Evolutionary conservation across 2,329 filamentous ascomycete genomes (phyloP), one percentile per base, ranked within the genome.

Genomic region (Fusarium illudens): DNA sequence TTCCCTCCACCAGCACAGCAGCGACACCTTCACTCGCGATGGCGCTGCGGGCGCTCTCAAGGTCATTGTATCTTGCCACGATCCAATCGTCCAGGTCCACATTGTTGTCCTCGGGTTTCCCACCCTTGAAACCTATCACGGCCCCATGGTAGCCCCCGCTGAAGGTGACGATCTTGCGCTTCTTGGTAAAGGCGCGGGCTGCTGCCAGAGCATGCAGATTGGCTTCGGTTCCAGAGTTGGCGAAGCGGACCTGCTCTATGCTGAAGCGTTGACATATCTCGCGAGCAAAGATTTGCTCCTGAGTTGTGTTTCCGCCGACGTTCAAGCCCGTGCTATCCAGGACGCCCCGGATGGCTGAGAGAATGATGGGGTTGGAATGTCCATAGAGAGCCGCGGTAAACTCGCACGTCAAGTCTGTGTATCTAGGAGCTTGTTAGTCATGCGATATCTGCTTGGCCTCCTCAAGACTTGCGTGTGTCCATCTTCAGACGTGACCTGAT

Each of bases 191-290:
- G 17, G 77, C 78, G 10, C 84, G 81, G 0, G 87, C 88, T 2
- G 81, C 83, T 4, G 83, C 84, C 2, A 91, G 72, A 3, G 87
- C 87, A 71, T 88, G 84, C 6, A 87, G 79, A 52, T 88, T 90
- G 5, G 88, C 87, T 74, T 91, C 89, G 0, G 89, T 91, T 3
- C 89, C 89, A 0, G 87, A 89, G 75, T 90, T 91, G 39, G 85
- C 83, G 75, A 91, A 90, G 2, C 89, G 82, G 4, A 90, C 77
- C 12, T 82, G 80, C 7, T 88, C 86, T 6, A 90, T 77, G 0
- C 75, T 71, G 67, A 91, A 90, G 4, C 88, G 81, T 10, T 77
- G 70, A 59, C 82, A 84, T n/a, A 90, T 73, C n/a, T 82, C 72
- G 10, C 76, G 70, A 0, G 88, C 89, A 20, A 87, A 79, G 15